phyloP scores from a whole-genome alignment of 2,329 filamentous ascomycete genomes.

The Pseudovirgaria hyperparasitica region DNA sequence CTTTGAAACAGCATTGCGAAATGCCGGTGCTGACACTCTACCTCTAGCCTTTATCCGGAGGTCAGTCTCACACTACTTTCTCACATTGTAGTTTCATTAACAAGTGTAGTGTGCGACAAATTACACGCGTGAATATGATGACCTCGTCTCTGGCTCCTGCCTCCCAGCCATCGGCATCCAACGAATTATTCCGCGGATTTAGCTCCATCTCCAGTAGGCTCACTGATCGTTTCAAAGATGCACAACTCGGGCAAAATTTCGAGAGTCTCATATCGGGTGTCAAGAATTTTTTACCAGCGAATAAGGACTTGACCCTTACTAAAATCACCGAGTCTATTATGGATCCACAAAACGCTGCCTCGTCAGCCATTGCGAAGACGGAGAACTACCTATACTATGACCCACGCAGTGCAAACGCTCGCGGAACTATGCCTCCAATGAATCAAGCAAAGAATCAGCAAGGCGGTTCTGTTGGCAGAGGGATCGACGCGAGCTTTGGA shows the following conservation, averaged over 20 bases:
- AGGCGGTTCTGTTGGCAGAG: slow-evolving; percentile 31
- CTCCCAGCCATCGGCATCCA: slow-evolving; percentile 48
- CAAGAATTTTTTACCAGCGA: slow-evolving; percentile 94
- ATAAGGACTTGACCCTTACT: slow-evolving; percentile 90
- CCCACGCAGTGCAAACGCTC: slow-evolving; percentile 80
- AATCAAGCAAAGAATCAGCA: slow-evolving; percentile 37
- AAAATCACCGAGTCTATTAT: slow-evolving; percentile 98
- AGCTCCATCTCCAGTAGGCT: slow-evolving; percentile 82
- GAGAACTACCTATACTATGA: slow-evolving; percentile 97
- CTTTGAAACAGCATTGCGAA: slow-evolving; percentile 72
- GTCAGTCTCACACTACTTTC: slow-evolving; percentile 35
- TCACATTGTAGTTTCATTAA: neutral
- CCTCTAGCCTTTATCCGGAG: slow-evolving; percentile 78
- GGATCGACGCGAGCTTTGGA: slow-evolving; percentile 75
- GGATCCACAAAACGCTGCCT: slow-evolving; percentile 83
- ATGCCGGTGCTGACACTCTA: slow-evolving; percentile 61
- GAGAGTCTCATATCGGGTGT: slow-evolving; percentile 91
- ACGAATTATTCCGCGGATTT: slow-evolving; percentile 85
- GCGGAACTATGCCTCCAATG: slow-evolving; percentile 79
- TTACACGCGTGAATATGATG: slow-evolving; percentile 97
- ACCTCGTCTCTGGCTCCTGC: slow-evolving; percentile 63
- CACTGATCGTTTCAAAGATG: slow-evolving; percentile 88
- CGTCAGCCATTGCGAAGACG: slow-evolving; percentile 87
- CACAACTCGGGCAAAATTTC: slow-evolving; percentile 74
- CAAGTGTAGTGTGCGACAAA: slow-evolving; percentile 58